Base-by-base conservation (phyloP, 176 grass and related monocot species). In the Themeda triandra region DNA sequence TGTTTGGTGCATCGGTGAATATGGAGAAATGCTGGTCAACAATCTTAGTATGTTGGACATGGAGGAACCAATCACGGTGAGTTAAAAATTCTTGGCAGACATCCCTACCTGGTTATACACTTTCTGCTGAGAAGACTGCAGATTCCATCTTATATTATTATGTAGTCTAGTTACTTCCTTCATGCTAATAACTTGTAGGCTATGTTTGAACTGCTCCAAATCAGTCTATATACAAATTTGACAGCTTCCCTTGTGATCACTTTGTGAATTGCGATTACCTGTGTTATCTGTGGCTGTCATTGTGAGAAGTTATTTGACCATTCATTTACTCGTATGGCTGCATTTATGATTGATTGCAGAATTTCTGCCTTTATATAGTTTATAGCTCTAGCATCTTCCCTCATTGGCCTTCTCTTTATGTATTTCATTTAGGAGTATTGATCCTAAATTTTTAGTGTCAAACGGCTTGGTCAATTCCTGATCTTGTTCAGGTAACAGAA, bases 1-100 rank as follows among this genome's bases (percentile, higher is more conserved):
- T 92, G 88, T 99, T 60, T 99, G 97, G 97, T 99, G 93, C 86
- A 94, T 96, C 83, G 93, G 97, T 79, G 97, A 99, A 82, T 99
- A 96, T 62, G 97, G 97, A 37, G 97, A 99, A 87, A 99, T 99
- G 97, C 83, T 99, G 83, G 97, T 99, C 49, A 96, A 89, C 82
- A 96, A 96, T 87, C 76, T 94, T 75, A 89, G 86, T 51, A 85
- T 86, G 68, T 87, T 99, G 54, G 88, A 94, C 48, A 71, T 85
- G 31, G 97, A 99, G 68, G 97, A 99, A 83, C 91, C 90, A 6
- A 91, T 96, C 69, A 96, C 88, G 48, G 97, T 99, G 76, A 94
- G 97, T 89, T 73, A 6, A 33, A 73, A 54, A 39, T 76, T 63
- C 14, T 76, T 75, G 25, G 39, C 41, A 36, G 13, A 11, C 62